These are phyloP conservation scores for Tricharina praecox DNA, from an alignment of 495 filamentous ascomycete genomes.

Conservation along the genomic window DNA sequence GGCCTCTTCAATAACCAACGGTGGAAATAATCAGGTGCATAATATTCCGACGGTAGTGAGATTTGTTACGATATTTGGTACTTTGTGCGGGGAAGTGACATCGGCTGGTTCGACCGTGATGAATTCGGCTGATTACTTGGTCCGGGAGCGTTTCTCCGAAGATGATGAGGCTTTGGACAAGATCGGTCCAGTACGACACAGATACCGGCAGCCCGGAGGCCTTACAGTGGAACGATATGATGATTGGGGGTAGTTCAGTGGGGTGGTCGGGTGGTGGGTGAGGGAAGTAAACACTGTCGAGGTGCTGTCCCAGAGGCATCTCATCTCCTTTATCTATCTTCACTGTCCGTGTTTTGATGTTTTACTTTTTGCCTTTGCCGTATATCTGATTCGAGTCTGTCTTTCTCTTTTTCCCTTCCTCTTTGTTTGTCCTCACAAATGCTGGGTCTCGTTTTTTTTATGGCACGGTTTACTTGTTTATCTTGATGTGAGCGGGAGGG, in stretches of 20 bases:
- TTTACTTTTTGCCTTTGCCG: not conserved
- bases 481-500: not conserved
- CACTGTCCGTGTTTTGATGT: constrained; percentile 6
- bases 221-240: too few relatives aligned
- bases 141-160: not conserved
- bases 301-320: too few relatives aligned
- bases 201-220: too few relatives aligned
- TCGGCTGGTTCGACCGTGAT: not conserved
- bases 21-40: not conserved
- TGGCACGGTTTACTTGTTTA: not conserved
- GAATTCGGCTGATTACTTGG: not conserved
- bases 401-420: not conserved
- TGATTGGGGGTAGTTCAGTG: too few relatives aligned
- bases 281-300: too few relatives aligned
- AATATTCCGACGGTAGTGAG: not conserved
- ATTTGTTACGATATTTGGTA: not conserved
- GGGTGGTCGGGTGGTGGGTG: too few relatives aligned
- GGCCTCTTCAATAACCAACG: constrained; percentile 34
- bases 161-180: constrained; percentile 1
- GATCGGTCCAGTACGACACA: too few relatives aligned
- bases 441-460: not conserved
- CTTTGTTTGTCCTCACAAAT: not conserved
- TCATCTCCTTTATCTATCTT: constrained; percentile 10
- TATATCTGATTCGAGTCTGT: not conserved
- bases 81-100: not conserved